These are phyloP conservation scores for Suillus lakei DNA, from an alignment of 768 basidiomycete species.

Conservation along the genomic window DNA sequence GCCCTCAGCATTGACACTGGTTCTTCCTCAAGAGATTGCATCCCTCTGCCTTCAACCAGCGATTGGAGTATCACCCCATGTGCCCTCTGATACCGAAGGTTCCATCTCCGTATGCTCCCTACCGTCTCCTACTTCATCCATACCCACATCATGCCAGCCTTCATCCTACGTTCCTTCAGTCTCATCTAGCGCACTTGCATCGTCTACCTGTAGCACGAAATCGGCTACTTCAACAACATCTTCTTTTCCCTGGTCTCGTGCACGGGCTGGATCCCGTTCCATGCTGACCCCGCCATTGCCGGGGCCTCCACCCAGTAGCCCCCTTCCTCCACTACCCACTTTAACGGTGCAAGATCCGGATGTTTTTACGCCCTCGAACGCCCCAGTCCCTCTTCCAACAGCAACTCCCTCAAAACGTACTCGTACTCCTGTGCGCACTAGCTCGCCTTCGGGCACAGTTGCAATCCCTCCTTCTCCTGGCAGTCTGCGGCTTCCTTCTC, in stretches of 20 bases:
- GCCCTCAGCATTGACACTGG: constrained; percentile 17
- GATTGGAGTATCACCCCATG: constrained; percentile 24
- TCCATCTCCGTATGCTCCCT: constrained; percentile 13
- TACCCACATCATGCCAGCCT: neutral
- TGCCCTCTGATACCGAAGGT: constrained; percentile 26
- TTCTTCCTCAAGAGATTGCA: constrained; percentile 14
- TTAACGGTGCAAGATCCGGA: neutral
- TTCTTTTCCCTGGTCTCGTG: constrained; percentile 25
- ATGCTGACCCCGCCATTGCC: constrained; percentile 29
- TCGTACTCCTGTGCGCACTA: constrained; percentile 18
- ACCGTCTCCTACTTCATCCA: constrained; percentile 21
- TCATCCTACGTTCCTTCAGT: constrained; percentile 10
- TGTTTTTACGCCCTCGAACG: neutral
- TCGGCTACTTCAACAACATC: constrained; percentile 8
- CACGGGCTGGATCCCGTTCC: constrained; percentile 29
- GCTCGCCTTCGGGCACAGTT: neutral
- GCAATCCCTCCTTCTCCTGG: constrained; percentile 29
- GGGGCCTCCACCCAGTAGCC: constrained; percentile 33
- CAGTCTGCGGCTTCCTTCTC: constrained; percentile 35
- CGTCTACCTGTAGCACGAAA: constrained; percentile 13
- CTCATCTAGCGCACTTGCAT: neutral
- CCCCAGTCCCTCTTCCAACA: neutral
- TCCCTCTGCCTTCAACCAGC: constrained; percentile 21
- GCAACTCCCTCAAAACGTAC: constrained; percentile 29
- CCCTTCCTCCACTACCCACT: constrained; percentile 32